Evolutionary conservation across 176 grass and related monocot species (phyloP), one percentile per base, ranked within the genome.

Genomic region (Urochloa ruziziensis): DNA sequence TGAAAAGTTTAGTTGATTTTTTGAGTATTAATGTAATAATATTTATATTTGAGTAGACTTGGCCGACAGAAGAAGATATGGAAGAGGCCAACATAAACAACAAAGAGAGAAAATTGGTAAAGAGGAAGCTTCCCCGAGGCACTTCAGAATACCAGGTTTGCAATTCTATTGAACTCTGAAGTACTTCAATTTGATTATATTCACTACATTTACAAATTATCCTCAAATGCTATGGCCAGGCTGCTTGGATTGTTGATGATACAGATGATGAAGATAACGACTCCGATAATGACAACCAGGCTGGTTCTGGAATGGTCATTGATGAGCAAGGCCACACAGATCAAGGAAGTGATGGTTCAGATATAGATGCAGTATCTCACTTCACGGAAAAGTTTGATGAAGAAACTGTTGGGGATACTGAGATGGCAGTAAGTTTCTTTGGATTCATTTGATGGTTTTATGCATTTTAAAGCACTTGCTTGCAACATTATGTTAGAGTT

Each of bases 71-170:
- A 78, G 88, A 80, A 80, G 93, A 95, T 27, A 95, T 90, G 82
- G 88, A 80, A 29, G 93, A 92, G 81, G 88, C 90, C 28, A 47
- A 90, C 42, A 19, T 57, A 74, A 88, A 69, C 78, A 98, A 87
- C 70, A 94, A 91, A 89, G 82, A 95, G 42, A 88, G 27, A 73
- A 93, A 92, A 54, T 23, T 88, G 68, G 84, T 82, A 57, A 94
- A 88, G 87, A 91, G 90, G 83, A 92, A 88, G 89, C 91, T 98
- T 88, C 96, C 93, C 86, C 72, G 25, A 64, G 93, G 96, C 43
- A 98, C 93, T 74, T 98, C 96, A 79, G 93, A 98, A 47, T 98
- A 98, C 79, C 96, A 98, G 93, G 93, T 98, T 80, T 58, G 46
- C 73, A 81, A 33, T 61, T 18, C 24, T 40, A 49, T 73, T 70